Base-by-base conservation (phyloP, 2,329 filamentous ascomycete species). In the Pyricularia pennisetigena region DNA sequence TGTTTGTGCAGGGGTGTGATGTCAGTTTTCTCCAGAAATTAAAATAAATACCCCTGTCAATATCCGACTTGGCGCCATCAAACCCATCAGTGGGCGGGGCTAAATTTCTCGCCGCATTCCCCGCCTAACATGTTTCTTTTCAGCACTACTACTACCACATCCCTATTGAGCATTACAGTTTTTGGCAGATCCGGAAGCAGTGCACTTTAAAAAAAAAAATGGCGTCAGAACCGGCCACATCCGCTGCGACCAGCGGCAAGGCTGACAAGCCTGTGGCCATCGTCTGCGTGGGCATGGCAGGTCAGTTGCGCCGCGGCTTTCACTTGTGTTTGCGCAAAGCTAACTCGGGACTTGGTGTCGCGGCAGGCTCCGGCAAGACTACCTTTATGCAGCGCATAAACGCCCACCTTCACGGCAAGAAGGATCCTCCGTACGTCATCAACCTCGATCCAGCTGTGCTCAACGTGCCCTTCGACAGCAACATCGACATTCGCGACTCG, bases 351-450 rank as follows among this genome's bases (percentile, higher is more conserved):
- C 64, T 10, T 49, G 3, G 12, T 54, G 7, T 66, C 64, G 20
- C 23, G 2, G 65, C 72, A 91, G 90, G 95, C 74, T 97, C 93
- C 20, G 95, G 95, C 75, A 99, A 99, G 83, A 99, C 95, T n/a
- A 99, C 96, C 0, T 99, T 99, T 77, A 98, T 99, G 94, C 94
- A 98, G 78, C 89, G 95, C 75, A 95, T 99, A 75, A 97, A 97
- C 78, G 90, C 94, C 0, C 86, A 99, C 77, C 88, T 99, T 3
- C 94, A 98, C 76, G 86, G 86, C 5, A 86, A 94, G 74, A 87
- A 90, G 69, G 86, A 89, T 23, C 89, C 93, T 1, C 95, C 96
- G 4, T 99, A 99, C 78, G 93, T 98, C 69, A 88, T 99, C 76
- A 99, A 99, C 79, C 90, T 99, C 71, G 95, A 99, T 76, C 95